Evolutionary conservation across 2,329 filamentous ascomycete species (phyloP), one percentile per base, ranked within the genome.

Genomic region (Penicillium sumatraense): DNA sequence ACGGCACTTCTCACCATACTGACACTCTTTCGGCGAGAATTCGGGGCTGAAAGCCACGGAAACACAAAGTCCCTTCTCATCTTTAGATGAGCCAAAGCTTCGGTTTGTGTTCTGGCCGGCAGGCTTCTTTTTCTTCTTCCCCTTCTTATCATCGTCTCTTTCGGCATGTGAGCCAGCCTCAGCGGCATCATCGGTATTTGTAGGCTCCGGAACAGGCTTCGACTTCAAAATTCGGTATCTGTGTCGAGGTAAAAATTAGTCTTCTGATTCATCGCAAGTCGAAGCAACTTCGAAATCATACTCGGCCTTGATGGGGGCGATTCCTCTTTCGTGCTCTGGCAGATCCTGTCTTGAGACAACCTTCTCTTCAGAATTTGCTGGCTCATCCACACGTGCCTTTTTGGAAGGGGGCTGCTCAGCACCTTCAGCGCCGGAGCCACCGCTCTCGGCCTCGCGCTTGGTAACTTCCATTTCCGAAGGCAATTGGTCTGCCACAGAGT

Each of bases 71-170:
- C 85, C 85, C 52, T 93, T 81, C 26, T 84, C 84, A 70, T 98
- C 93, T 57, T 86, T 83, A 38, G 91, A 95, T 60, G 81, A 86
- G 48, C 92, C 92, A 71, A 95, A 97, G 40, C 84, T 84, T 54
- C 93, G 89, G 62, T 86, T 86, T 61, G 88, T 92, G 74, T 98
- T 97, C 75, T 96, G 92, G 29, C 90, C 90, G 41, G 81, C 81
- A 61, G 85, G 76, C 69, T 87, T 88, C 67, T 84, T 81, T 69
- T 84, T 83, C 62, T 83, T 72, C 58, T 63, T 69, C 49, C 63
- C 65, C 54, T 71, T 71, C 58, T 72, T 78, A 49, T 66, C 70
- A 55, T 62, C 71, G 46, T 72, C 68, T 38, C 69, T 70, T 23
- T 77, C 72, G 49, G 78, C 71, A 50, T 80, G 74, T 54, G 75